These are phyloP conservation scores for Phyllosticta paracitricarpa DNA, from an alignment of 2,329 filamentous ascomycete genomes.

Conservation along the genomic window DNA sequence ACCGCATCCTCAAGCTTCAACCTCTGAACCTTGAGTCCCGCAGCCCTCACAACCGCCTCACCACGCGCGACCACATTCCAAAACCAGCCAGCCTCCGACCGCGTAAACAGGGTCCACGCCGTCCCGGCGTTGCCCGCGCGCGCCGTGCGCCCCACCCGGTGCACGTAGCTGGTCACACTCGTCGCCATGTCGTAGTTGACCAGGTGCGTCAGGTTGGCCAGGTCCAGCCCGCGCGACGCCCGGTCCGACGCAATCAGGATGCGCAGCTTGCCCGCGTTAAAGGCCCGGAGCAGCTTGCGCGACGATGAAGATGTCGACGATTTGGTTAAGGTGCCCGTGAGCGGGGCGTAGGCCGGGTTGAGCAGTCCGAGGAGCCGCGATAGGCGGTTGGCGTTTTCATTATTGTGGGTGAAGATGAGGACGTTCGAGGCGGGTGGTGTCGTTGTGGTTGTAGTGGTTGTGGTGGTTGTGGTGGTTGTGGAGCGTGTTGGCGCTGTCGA, in stretches of 20 bases:
- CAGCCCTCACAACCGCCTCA: constrained; percentile 38
- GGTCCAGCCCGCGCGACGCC: constrained; percentile 82
- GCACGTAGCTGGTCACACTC: constrained; percentile 74
- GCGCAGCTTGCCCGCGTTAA: constrained; percentile 51
- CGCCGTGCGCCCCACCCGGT: constrained; percentile 84
- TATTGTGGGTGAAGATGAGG: constrained; percentile 84
- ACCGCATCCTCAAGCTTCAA: constrained; percentile 33
- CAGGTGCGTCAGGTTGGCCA: constrained; percentile 69
- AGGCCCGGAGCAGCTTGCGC: constrained; percentile 57
- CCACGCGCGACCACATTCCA: constrained; percentile 66
- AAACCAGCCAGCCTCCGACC: constrained; percentile 84
- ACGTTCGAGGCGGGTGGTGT: constrained; percentile 32
- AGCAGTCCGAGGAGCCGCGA: constrained; percentile 65
- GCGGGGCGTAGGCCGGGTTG: constrained; percentile 45
- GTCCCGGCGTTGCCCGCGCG: constrained; percentile 65
- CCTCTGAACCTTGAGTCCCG: constrained; percentile 34
- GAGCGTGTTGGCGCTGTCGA: constrained; percentile 6
- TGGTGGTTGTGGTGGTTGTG: background rate
- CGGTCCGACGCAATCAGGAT: constrained; percentile 86
- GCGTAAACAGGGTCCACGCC: constrained; percentile 79
- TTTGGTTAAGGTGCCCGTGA: constrained; percentile 64
- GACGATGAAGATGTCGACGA: constrained; percentile 64
- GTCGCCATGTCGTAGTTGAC: constrained; percentile 89
- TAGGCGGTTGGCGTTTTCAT: constrained; percentile 79
- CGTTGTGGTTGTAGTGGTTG: background rate